Evolutionary conservation across 176 grass and related monocot genomes (phyloP).

Genomic region (Eragrostis nindensis): DNA sequence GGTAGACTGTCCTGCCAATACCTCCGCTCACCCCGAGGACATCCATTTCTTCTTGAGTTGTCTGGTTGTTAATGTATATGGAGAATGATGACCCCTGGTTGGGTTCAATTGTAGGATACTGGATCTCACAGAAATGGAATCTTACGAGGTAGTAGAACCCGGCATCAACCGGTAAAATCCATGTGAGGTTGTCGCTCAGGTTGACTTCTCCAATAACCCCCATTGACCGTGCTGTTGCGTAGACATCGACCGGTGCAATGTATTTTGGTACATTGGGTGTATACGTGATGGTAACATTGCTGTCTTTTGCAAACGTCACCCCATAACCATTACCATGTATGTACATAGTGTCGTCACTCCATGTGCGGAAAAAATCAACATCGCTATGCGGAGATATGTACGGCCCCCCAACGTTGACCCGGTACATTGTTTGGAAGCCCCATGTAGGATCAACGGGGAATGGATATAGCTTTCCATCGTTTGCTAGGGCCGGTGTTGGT

Average conservation of each 20-base stretch:
- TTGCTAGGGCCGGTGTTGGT: background rate
- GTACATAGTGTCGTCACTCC: slow-evolving; percentile 51
- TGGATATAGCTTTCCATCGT: background rate
- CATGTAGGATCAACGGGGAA: background rate
- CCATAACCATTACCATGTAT: slow-evolving; percentile 41
- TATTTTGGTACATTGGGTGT: slow-evolving; percentile 34
- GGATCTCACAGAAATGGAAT: slow-evolving; percentile 86
- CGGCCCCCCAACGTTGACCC: slow-evolving; percentile 69
- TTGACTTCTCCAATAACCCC: slow-evolving; percentile 50
- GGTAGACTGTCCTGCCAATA: slow-evolving; percentile 45
- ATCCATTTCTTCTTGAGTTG: slow-evolving; percentile 46
- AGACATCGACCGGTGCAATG: slow-evolving; percentile 54
- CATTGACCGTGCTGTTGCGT: slow-evolving; percentile 73
- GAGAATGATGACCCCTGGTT: slow-evolving; percentile 73
- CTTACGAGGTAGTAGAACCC: slow-evolving; percentile 68
- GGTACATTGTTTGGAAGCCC: slow-evolving; percentile 61
- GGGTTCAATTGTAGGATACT: slow-evolving; percentile 49
- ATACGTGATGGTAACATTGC: slow-evolving; percentile 53
- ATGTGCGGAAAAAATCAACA: slow-evolving; percentile 51
- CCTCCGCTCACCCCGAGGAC: slow-evolving; percentile 48
- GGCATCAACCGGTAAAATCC: slow-evolving; percentile 65
- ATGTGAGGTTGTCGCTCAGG: slow-evolving; percentile 80
- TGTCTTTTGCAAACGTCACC: slow-evolving; percentile 43
- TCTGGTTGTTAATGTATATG: slow-evolving; percentile 79
- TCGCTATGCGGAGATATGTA: slow-evolving; percentile 34